These are phyloP conservation scores for Trichoderma sp. DNA, from an alignment of 2,329 filamentous ascomycete genomes.

Conservation along the genomic window DNA sequence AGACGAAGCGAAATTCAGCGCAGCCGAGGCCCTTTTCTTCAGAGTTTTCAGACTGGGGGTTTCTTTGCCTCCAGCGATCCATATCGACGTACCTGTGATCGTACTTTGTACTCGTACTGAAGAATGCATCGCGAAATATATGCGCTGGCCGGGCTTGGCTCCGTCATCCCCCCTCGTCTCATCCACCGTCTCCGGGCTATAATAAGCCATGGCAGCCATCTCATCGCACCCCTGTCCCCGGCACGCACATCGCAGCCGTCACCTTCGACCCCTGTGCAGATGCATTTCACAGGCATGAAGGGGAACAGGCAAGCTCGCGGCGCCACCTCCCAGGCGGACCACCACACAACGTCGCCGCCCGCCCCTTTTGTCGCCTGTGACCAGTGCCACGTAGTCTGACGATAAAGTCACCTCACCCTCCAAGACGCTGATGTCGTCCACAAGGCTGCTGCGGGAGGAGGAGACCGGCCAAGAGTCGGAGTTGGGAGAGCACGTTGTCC, in stretches of 20 bases:
- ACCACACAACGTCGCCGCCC: constrained; percentile 19
- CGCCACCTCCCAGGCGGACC: constrained; percentile 18
- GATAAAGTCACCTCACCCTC: constrained; percentile 17
- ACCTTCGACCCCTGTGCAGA: constrained; percentile 21
- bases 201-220: constrained; percentile 16
- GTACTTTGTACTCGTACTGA: neutral
- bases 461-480: neutral
- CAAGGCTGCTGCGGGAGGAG: neutral
- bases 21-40: neutral
- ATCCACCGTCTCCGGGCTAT: constrained; percentile 16
- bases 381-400: constrained; percentile 22
- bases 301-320: constrained; percentile 18
- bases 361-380: constrained; percentile 22
- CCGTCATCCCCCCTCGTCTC: constrained; percentile 13
- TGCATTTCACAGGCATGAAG: constrained; percentile 19
- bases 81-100: too few relatives aligned
- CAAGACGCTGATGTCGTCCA: neutral
- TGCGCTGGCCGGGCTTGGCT: constrained; percentile 6
- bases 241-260: constrained; percentile 22
- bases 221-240: constrained; percentile 20
- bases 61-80: neutral
- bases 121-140: neutral
- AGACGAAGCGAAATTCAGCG: neutral
- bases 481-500: neutral
- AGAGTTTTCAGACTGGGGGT: neutral